Base-by-base conservation (phyloP, 495 filamentous ascomycete species). In the Aspergillus taichungensis region DNA sequence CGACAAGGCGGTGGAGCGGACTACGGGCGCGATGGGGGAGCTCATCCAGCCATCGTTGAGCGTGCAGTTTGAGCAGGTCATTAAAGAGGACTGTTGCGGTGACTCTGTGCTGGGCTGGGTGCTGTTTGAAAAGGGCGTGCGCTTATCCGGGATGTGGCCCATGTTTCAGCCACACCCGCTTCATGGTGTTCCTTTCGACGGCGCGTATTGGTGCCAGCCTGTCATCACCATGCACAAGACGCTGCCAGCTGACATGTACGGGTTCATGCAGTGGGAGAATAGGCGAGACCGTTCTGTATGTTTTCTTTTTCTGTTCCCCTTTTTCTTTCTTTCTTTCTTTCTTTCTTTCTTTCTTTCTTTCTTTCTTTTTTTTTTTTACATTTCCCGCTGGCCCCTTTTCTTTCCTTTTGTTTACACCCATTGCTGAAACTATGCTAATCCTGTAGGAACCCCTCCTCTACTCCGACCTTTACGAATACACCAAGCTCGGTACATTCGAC, bases 201-300 rank as follows among this genome's bases (percentile, higher is more conserved):
- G 60, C 24, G 37, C 54, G 6, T 54, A 66, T 40, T 76, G 72
- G 73, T 78, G 75, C 42, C 70, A 75, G 41, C 74, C 75, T 6
- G 69, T 68, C 0, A 52, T 78, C 46, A 77, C 64, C 14, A 63
- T 78, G 66, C 75, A 78, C 50, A 75, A 78, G 50, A 55, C 59
- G 0, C 37, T 45, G 14, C 40, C 57, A 6, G 36, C 18, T 8
- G 62, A 62, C 33, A 57, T 67, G 58, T 34, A 13, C 6, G 52
- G 42, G 7, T 50, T 61, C 37, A 38, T 49, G 13, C 35, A 53
- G 12, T 69, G 52, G 55, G 59, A 62, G 45, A 47, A 48, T 37
- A 18, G 37, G 32, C 53, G 53, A n/a, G 46, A 53, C 46, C 48
- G 39, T 34, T 53, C 42, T 29, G 61, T 66, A 52, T 40, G 53